phyloP scores from a whole-genome alignment of 257 asterid species.

The Phtheirospermum japonicum region DNA sequence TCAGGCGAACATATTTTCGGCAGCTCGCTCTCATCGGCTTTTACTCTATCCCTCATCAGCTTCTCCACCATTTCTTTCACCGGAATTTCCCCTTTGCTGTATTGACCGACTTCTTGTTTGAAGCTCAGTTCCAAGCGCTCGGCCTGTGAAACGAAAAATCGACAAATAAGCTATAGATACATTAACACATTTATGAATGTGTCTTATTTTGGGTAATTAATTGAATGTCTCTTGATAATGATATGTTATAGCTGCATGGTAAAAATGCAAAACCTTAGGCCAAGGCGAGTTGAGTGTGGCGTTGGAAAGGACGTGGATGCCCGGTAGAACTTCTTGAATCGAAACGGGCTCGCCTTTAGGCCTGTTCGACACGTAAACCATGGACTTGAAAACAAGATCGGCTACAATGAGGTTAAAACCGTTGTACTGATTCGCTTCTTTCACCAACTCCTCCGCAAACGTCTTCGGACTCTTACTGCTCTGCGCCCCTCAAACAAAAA shows the following conservation, averaged over 20 bases:
- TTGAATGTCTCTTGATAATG: no score
- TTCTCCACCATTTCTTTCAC: constrained; percentile 46
- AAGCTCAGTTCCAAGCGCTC: constrained; percentile 43
- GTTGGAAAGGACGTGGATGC: constrained; percentile 64
- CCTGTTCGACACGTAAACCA: constrained; percentile 66
- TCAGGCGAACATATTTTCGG: constrained; percentile 59
- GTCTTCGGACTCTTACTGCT: constrained; percentile 55
- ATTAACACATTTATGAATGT: not conserved
- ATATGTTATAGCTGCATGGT: no score
- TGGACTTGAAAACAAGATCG: constrained; percentile 43
- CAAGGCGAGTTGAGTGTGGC: constrained; percentile 65
- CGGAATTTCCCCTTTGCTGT: constrained; percentile 34
- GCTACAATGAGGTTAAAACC: constrained; percentile 69
- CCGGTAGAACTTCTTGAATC: constrained; percentile 49
- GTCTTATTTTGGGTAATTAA: no score
- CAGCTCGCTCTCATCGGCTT: constrained; percentile 47
- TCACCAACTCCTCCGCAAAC: constrained; percentile 53
- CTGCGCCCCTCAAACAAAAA: constrained; percentile 34
- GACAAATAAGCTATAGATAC: not conserved
- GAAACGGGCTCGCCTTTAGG: constrained; percentile 45
- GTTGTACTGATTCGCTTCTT: constrained; percentile 57
- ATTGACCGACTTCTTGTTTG: constrained; percentile 28
- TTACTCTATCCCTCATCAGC: constrained; percentile 54
- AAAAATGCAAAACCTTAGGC: constrained; percentile 70
- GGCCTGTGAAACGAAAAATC: constrained; percentile 30